Evolutionary conservation across 345 rosid genomes (phyloP).

Genomic region (Salix koriyanagi): DNA sequence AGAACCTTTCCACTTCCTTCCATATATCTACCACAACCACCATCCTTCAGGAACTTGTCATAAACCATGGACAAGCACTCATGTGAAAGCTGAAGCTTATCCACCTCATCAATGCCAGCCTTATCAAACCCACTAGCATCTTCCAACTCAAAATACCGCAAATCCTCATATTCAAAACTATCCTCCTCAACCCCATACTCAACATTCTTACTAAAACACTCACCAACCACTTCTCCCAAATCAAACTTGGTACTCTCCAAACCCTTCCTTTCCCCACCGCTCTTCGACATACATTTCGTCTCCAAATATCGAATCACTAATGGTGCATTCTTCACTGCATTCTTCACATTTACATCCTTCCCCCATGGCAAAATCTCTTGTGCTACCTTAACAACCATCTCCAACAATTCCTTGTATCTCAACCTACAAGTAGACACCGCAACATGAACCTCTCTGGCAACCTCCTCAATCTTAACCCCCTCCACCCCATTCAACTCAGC

Average conservation of each 20-base stretch:
- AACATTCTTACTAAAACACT: constrained; percentile 46
- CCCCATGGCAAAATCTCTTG: constrained; percentile 73
- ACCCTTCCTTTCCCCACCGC: not conserved
- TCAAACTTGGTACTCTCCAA: constrained; percentile 18
- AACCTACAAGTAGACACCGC: constrained; percentile 38
- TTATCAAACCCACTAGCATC: constrained; percentile 10
- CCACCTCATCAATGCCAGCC: constrained; percentile 1
- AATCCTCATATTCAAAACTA: constrained; percentile 13
- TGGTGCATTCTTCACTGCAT: constrained; percentile 55
- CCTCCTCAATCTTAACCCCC: constrained; percentile 45
- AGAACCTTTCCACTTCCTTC: constrained; percentile 11
- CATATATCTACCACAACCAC: constrained; percentile 3
- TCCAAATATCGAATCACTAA: constrained; percentile 65
- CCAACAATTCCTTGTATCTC: constrained; percentile 60
- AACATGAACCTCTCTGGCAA: constrained; percentile 40
- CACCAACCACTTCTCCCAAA: constrained; percentile 30
- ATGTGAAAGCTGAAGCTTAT: constrained; percentile 40
- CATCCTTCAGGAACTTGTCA: constrained; percentile 32
- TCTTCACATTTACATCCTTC: constrained; percentile 62
- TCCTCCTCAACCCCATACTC: constrained; percentile 27
- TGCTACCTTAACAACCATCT: constrained; percentile 60
- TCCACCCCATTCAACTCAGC: constrained; percentile 49
- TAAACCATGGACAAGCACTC: constrained; percentile 48
- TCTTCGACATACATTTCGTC: constrained; percentile 50
- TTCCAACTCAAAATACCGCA: constrained; percentile 31